Evolutionary conservation across 2,329 filamentous ascomycete species (phyloP), one percentile per base, ranked within the genome.

Genomic region (Diaporthe sp.): DNA sequence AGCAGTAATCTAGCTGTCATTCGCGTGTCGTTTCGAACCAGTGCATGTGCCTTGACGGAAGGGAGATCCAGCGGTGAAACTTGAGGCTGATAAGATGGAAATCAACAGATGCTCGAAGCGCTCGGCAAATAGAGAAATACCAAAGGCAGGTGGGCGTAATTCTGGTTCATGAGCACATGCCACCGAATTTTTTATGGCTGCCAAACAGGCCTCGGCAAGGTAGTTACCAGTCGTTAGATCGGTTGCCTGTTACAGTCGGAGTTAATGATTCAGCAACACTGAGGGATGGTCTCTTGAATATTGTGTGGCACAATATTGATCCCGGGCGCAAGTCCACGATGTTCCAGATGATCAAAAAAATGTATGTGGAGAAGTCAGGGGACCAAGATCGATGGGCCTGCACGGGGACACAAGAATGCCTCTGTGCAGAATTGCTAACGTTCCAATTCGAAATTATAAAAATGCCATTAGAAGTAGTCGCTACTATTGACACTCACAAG

Each of bases 121-220:
- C 31, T 37, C 62, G 62, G 62, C 62, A 67, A 28, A 65, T 65
- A 49, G 9, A 4, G 5, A 8, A 31, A 31, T 13, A 1, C 10
- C 17, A 4, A 19, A 2, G 19, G 3, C 13, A 6, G n/a, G 0
- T 31, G 15, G 8, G 39, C 8, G 6, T 4, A 22, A n/a, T 28
- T 3, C 17, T 49, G 28, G 10, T 12, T n/a, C 15, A 2, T 22
- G 25, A 12, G 1, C 46, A 51, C 62, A 68, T 68, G 46, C 7
- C 17, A 68, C 19, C 62, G 22, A 39, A 25, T 10, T 7, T 19
- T 25, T 37, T 10, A 17, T 25, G 13, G 7, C 5, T 22, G 7
- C 4, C 3, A 65, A 5, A 12, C 8, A 25, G 22, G 46, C 62
- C 44, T 51, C 62, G 62, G 62, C 44, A 68, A 46, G 5, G 3